Evolutionary conservation across 2,329 filamentous ascomycete species (phyloP).

Genomic region (Venturia aucupariae): DNA sequence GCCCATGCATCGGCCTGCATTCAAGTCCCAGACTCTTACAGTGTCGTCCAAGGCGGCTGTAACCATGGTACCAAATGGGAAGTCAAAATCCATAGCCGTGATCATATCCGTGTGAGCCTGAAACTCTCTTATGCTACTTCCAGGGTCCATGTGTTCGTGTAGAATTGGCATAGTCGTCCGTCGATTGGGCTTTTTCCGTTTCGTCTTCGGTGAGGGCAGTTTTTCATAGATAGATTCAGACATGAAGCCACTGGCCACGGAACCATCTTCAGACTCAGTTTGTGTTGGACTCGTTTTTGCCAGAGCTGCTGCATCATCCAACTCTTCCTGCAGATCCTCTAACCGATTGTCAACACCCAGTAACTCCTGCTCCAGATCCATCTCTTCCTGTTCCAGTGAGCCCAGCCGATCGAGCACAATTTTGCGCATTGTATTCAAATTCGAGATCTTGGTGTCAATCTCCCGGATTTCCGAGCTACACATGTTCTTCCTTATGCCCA

Average conservation of each 20-base stretch:
- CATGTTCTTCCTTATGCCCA: conserved; percentile 93
- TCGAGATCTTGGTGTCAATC: conserved; percentile 93
- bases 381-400: conserved; percentile 80
- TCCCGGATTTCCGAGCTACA: conserved; percentile 91
- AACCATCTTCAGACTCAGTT: conserved; percentile 44
- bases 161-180: conserved; percentile 87
- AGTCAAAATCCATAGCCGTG: conserved; percentile 89
- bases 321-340: conserved; percentile 53
- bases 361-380: conserved; percentile 77
- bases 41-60: conserved; percentile 88
- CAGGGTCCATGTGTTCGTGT: conserved; percentile 89
- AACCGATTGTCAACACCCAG: conserved; percentile 52
- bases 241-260: conserved; percentile 60
- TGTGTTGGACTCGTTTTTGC: conserved; percentile 27
- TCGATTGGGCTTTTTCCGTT: conserved; percentile 45
- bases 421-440: conserved; percentile 83
- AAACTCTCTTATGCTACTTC: conserved; percentile 78
- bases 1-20: conserved; percentile 84
- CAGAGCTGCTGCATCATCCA: conserved; percentile 39
- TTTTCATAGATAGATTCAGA: conserved; percentile 97
- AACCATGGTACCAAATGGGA: conserved; percentile 92
- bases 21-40: conserved; percentile 92
- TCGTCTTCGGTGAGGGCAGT: conserved; percentile 53
- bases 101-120: conserved; percentile 82
- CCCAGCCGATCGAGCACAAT: conserved; percentile 85